Base-by-base conservation (phyloP, 495 filamentous ascomycete genomes). In the Aspergillus coremiiformis region DNA sequence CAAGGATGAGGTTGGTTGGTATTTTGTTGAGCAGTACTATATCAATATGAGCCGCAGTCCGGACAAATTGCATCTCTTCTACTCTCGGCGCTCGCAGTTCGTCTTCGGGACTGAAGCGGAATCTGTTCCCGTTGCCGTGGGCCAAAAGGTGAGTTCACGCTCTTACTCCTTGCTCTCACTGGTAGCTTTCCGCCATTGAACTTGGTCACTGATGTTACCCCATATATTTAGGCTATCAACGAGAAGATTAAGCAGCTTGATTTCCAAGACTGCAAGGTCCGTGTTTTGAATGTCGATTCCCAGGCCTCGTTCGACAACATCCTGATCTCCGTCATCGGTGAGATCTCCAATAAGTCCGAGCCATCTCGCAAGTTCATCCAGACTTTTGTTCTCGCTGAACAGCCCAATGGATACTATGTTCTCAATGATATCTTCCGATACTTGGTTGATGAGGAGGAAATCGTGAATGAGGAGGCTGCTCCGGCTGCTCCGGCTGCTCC, bases 21-120 rank as follows among this genome's bases (percentile, higher is more conserved):
- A 90, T 69, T 98, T 98, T 57, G 93, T 97, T 29, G 94, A 98
- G 78, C 90, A 95, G 66, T 97, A 95, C 77, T 98, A 98, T 69
- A 97, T 89, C 55, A 98, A 89, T 56, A 78, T 98, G 61, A 95
- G 89, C 82, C 88, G 89, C 66, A 86, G 76, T 53, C 93, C 94
- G 14, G 91, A 95, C 60, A 95, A 92, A 71, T 82, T 98, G 54
- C 89, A 90, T 63, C 74, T 92, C 21, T 94, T 89, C 76, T 92
- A 94, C 70, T 80, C 83, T 56, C 89, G 88, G 64, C 81, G 74
- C 19, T 91, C 88, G 27, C 88, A 90, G 65, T 84, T 91, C 58
- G 85, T 91, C 42, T 87, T 83, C 60, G 89, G 89, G 22, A 82
- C 83, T 44, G 93, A 98, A 70, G 87, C 90, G 45, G 89, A 95